Conservation (phyloP, 192 early-diverging fungal species). For the Coemansia pectinata region DNA sequence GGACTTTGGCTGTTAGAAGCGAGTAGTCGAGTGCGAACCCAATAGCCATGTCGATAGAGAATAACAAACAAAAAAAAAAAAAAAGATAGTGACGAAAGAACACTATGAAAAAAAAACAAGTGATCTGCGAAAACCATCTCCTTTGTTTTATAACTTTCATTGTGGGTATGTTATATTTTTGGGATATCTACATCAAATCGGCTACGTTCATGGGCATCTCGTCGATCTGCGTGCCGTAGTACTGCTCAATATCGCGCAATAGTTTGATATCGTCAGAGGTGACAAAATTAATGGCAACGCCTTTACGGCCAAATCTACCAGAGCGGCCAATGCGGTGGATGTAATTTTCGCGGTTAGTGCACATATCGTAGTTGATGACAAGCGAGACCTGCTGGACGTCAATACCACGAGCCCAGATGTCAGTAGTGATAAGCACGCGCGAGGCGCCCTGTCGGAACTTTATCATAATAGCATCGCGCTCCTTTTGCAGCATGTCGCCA, state of each 20-base stretch:
- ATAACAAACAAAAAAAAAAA: not conserved
- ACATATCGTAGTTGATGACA: conserved; percentile 98
- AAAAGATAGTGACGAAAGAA: not conserved
- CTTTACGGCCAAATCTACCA: conserved; percentile 97
- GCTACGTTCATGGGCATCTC: conserved; percentile 55
- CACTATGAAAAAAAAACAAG: no score
- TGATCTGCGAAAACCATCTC: not conserved
- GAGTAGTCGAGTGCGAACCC: conserved; percentile 1
- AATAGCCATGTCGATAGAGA: not conserved
- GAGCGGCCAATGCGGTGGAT: conserved; percentile 98
- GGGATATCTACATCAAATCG: conserved; percentile 25
- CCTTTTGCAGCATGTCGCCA: conserved; percentile 98
- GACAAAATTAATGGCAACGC: conserved; percentile 99
- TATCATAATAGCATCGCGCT: conserved; percentile 96
- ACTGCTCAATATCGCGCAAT: conserved; percentile 97
- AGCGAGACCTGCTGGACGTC: conserved; percentile 99
- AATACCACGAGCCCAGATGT: conserved; percentile 98
- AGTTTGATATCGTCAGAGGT: conserved; percentile 92
- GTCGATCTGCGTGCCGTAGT: conserved; percentile 69
- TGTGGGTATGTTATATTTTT: not conserved
- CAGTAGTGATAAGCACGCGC: conserved; percentile 97
- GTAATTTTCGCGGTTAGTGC: conserved; percentile 94
- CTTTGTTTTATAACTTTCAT: not conserved
- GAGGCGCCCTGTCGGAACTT: conserved; percentile 93
- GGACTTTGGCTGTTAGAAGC: conserved; percentile 12